Percentiles rank a stretch among this genome's conserved stretches.
These are phyloP conservation scores for Westerdykella ornata DNA, from an alignment of 2,329 filamentous ascomycete genomes.

Conservation along the genomic window DNA sequence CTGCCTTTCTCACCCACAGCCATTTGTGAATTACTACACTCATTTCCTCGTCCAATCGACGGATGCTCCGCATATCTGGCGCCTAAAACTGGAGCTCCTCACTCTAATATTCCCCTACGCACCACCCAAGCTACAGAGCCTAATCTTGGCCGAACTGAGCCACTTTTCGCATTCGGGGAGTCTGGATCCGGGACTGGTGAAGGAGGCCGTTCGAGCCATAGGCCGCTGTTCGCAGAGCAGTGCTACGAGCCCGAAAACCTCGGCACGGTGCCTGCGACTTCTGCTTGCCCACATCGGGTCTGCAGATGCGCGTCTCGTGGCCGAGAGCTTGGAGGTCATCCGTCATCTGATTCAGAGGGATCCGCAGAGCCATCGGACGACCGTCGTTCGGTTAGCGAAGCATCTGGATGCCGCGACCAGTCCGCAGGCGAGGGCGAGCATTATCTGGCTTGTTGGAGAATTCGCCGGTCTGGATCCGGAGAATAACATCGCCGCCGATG, in stretches of 20 bases:
- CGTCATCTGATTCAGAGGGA: conserved; percentile 92
- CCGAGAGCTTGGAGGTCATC: conserved; percentile 90
- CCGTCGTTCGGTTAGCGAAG: conserved; percentile 81
- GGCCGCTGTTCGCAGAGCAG: conserved; percentile 77
- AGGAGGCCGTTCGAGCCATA: conserved; percentile 86
- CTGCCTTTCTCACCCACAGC: conserved; percentile 64
- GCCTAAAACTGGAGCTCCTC: conserved; percentile 83
- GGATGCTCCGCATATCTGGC: conserved; percentile 77
- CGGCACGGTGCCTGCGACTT: conserved; percentile 72
- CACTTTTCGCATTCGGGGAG: conserved; percentile 90
- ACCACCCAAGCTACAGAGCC: conserved; percentile 66
- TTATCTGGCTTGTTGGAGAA: conserved; percentile 96
- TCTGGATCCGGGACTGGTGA: conserved; percentile 68
- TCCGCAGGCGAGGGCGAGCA: conserved; percentile 82
- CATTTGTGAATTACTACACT: conserved; percentile 81
- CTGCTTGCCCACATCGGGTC: conserved; percentile 83
- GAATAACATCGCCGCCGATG: conserved; percentile 87
- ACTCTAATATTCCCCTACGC: conserved; percentile 86
- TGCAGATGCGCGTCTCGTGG: conserved; percentile 78
- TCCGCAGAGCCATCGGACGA: conserved; percentile 70
- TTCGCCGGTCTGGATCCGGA: conserved; percentile 74
- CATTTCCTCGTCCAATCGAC: conserved; percentile 82
- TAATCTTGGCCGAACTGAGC: conserved; percentile 87
- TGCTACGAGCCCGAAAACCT: conserved; percentile 38
- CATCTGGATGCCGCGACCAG: conserved; percentile 85